A percentile compares a stretch with the other conserved stretches of the same genome.
phyloP scores from a whole-genome alignment of 257 asterid species.

The Solanum tarapatanum region DNA sequence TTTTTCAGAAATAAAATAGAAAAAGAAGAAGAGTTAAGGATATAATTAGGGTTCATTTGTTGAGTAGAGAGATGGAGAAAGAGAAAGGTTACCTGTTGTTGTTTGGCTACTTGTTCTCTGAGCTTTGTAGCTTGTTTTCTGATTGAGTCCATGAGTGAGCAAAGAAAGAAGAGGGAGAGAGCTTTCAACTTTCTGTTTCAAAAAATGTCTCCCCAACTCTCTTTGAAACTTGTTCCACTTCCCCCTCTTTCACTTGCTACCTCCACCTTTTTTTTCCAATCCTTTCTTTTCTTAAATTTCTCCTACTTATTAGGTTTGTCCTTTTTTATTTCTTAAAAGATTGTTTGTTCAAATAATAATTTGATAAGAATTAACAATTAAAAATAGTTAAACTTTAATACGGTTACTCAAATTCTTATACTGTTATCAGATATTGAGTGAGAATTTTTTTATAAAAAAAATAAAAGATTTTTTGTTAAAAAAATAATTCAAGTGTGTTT shows the following conservation, averaged over 20 bases:
- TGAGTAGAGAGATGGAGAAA: not conserved
- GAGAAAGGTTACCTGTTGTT: conserved; percentile 38
- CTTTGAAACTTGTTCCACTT: not conserved
- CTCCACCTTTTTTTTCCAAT: not conserved
- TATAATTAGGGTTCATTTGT: not conserved
- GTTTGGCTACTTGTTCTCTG: conserved; percentile 70
- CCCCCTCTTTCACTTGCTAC: not conserved
- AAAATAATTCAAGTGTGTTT: too few relatives aligned
- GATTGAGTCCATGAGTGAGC: conserved; percentile 36
- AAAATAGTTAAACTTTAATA: too few relatives aligned
- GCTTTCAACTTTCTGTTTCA: not conserved
- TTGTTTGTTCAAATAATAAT: too few relatives aligned
- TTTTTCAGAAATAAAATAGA: too few relatives aligned
- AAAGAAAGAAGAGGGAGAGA: not conserved
- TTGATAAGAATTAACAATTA: too few relatives aligned
- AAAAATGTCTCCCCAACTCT: not conserved
- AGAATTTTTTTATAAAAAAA: too few relatives aligned
- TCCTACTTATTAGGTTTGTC: not conserved
- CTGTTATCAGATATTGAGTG: too few relatives aligned
- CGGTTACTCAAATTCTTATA: too few relatives aligned
- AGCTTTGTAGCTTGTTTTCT: conserved; percentile 69
- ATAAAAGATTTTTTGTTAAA: too few relatives aligned
- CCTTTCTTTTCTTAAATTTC: not conserved
- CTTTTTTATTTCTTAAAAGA: too few relatives aligned
- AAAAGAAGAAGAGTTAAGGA: not conserved